phyloP scores from a whole-genome alignment of 2,329 filamentous ascomycete genomes.

The Arachnomyces sp. region DNA sequence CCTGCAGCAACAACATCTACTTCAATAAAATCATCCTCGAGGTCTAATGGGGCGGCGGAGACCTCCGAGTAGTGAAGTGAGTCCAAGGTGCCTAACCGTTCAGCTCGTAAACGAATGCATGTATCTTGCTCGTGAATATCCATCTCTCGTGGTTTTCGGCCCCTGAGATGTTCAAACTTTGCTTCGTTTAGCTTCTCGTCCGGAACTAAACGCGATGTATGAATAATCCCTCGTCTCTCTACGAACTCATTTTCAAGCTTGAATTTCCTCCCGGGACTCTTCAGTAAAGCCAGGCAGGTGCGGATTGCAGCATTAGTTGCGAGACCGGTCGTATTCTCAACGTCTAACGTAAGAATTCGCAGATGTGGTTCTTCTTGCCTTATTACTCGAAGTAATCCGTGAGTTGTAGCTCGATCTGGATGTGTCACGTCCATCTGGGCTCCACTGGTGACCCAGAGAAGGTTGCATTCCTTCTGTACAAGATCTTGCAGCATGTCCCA shows the following conservation, averaged over 20 bases:
- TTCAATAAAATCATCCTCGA: slow-evolving; percentile 18
- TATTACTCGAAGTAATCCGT: slow-evolving; percentile 5
- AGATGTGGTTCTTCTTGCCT: slow-evolving; percentile 6
- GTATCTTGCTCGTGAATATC: too few species aligned
- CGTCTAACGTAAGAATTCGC: slow-evolving; percentile 11
- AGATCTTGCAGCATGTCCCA: too few species aligned
- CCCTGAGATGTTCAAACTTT: too few species aligned
- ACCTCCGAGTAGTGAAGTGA: neutral
- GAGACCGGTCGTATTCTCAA: slow-evolving; percentile 1
- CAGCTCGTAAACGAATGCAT: neutral
- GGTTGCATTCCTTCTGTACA: too few species aligned
- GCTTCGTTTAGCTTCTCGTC: neutral
- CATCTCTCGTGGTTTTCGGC: too few species aligned
- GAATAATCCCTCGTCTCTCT: neutral
- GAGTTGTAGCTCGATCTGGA: slow-evolving; percentile 5
- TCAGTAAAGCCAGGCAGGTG: neutral
- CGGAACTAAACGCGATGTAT: neutral
- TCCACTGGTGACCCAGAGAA: slow-evolving; percentile 7
- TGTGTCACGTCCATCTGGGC: slow-evolving; percentile 3
- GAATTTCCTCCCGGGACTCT: too few species aligned
- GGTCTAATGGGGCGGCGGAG: neutral
- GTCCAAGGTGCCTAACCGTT: neutral
- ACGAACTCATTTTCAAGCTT: slow-evolving; percentile 1
- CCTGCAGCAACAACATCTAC: slow-evolving; percentile 24
- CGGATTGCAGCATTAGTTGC: neutral